Base-by-base conservation (phyloP, 1,284 basidiomycete species). In the Grifola frondosa region DNA sequence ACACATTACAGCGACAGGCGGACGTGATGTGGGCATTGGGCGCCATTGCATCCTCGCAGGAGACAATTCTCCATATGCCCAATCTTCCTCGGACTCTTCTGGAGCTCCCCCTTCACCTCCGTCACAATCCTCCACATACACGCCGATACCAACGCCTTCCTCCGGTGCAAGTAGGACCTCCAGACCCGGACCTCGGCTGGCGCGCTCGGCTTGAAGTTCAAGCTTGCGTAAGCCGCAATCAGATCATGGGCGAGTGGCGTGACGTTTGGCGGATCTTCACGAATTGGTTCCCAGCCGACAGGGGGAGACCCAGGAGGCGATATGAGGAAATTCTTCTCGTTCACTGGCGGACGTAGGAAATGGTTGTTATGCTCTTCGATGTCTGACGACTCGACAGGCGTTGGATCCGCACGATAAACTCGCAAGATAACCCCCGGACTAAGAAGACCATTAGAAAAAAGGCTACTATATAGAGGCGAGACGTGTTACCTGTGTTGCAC, bases 231-330 rank as follows among this genome's bases (percentile, higher is more conserved):
- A 69, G 93, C 92, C 12, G 73, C 64, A 32, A 93, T 89, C 53
- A 99, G 78, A 62, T 99, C 96, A 19, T 91, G 84, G 0, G 96
- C 96, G 24, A 98, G 78, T 5, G 95, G 88, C 5, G 81, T 70
- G 6, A 73, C 64, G 62, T 99, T 99, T 0, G 97, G 96, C 6
- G 92, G 91, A 16, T 96, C 94, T 68, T 99, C 97, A 31, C 73
- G 71, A 48, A 94, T 81, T 22, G 81, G 92, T 61, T 97, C 93
- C 96, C 96, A 99, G 1, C 96, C 96, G 2, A 97, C 85, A 0
- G 96, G 96, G 0, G 97, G 96, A 0, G 91, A 95, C n/a, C 96
- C 97, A 1, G 97, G 97, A 1, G 96, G 96, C 0, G 94, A 97
- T 55, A 99, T 96, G 40, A 99, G 77, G 68, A 98, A 98, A 69